phyloP scores from a whole-genome alignment of 2,329 filamentous ascomycete genomes.

The Penicillium sp. region DNA sequence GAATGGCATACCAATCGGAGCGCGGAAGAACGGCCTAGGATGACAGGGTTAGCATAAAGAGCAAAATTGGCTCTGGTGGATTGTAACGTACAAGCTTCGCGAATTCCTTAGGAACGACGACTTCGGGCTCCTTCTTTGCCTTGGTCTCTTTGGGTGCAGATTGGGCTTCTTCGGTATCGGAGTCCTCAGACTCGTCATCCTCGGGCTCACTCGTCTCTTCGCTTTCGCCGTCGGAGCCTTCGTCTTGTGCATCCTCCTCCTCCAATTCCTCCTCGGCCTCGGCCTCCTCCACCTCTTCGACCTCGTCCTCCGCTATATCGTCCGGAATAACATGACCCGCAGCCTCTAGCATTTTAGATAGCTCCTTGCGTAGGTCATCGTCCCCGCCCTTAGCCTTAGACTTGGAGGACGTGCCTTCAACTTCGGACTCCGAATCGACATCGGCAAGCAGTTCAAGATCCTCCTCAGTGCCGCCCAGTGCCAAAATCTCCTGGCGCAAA shows the following conservation, averaged over 20 bases:
- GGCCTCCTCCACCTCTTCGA: conserved; percentile 29
- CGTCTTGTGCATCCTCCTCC: conserved; percentile 38
- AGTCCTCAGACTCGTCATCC: conserved; percentile 31
- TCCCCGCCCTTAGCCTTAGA: conserved; percentile 27
- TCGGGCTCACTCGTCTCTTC: conserved; percentile 24
- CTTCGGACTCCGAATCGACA: conserved; percentile 49
- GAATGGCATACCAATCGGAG: conserved; percentile 67
- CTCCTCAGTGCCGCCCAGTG: conserved; percentile 52
- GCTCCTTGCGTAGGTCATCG: conserved; percentile 44
- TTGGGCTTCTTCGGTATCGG: conserved; percentile 32
- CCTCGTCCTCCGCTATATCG: conserved; percentile 34
- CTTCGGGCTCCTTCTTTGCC: conserved; percentile 19
- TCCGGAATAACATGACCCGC: conserved; percentile 40
- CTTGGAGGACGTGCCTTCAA: conserved; percentile 39
- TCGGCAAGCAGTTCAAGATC: conserved; percentile 50
- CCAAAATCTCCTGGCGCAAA: conserved; percentile 47
- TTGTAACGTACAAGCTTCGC: conserved; percentile 34
- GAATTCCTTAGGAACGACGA: conserved; percentile 38
- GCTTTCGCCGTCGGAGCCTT: conserved; percentile 33
- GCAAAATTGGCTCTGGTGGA: neutral
- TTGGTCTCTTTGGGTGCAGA: conserved; percentile 11
- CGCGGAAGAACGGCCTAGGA: conserved; percentile 60
- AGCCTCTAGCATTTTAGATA: conserved; percentile 38
- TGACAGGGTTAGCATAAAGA: conserved; percentile 17
- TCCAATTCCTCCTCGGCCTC: conserved; percentile 35